A percentile compares a stretch with the other conserved stretches of the same genome.
These are phyloP conservation scores for Stromatinia cepivora DNA, from an alignment of 2,329 filamentous ascomycete genomes.

Conservation along the genomic window DNA sequence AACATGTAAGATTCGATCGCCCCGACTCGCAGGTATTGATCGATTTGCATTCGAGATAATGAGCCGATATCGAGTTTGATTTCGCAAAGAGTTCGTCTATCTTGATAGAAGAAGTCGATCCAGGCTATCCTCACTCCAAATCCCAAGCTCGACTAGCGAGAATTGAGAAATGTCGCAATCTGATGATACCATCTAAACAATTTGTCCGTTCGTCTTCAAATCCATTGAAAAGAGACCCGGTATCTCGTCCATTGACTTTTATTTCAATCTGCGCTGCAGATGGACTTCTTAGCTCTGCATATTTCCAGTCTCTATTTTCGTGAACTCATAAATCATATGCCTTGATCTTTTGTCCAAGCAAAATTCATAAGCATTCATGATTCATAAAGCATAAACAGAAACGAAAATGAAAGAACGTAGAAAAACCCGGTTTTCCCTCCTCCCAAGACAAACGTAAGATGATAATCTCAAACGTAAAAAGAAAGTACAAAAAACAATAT, in stretches of 20 bases:
- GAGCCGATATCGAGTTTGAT: not conserved
- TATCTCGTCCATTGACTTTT: conserved; percentile 26
- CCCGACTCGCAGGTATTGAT: conserved; percentile 9
- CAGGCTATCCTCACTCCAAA: conserved; percentile 4
- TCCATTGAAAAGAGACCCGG: conserved; percentile 24
- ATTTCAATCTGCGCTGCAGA: conserved; percentile 22
- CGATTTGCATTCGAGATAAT: conserved; percentile 14
- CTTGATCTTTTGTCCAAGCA: conserved; percentile 28
- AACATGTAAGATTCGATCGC: conserved; percentile 13
- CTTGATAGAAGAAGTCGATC: conserved; percentile 3
- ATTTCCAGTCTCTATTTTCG: conserved; percentile 28
- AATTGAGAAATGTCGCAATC: conserved; percentile 28
- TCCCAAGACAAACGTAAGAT: conserved; percentile 12
- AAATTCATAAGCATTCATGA: conserved; percentile 29
- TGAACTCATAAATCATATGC: conserved; percentile 29
- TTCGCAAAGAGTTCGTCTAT: not conserved
- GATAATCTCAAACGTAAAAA: conserved; percentile 30
- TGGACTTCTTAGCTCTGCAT: not conserved
- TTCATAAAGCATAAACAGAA: conserved; percentile 17
- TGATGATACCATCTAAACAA: conserved; percentile 27
- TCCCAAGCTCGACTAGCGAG: conserved; percentile 26
- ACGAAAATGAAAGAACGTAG: conserved; percentile 36
- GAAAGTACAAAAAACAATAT: conserved; percentile 35
- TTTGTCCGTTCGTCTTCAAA: conserved; percentile 10
- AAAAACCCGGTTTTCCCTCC: conserved; percentile 26